A percentile compares a stretch with the other conserved stretches of the same genome.
Evolutionary conservation across 768 basidiomycete genomes (phyloP).

Genomic region (Mycena metata): DNA sequence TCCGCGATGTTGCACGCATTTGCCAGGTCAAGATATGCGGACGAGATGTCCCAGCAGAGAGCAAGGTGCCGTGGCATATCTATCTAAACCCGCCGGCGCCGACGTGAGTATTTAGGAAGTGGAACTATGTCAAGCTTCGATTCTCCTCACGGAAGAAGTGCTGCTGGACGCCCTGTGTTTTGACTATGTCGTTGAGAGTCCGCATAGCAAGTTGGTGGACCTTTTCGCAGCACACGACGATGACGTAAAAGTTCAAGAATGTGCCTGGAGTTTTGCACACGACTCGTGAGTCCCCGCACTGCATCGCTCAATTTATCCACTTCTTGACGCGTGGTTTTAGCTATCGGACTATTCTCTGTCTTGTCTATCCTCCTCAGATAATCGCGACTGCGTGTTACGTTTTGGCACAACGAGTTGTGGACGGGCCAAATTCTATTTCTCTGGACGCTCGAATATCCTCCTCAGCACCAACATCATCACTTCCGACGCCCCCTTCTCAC

Average conservation of each 20-base stretch:
- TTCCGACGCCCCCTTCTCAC: constrained; percentile 86
- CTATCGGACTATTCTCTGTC: constrained; percentile 83
- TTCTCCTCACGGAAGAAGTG: constrained; percentile 82
- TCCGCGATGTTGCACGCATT: constrained; percentile 86
- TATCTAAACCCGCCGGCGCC: background rate
- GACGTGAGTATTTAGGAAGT: constrained; percentile 69
- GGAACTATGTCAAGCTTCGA: constrained; percentile 75
- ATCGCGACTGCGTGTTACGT: constrained; percentile 85
- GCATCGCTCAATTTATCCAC: constrained; percentile 14
- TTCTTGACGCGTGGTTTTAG: constrained; percentile 52
- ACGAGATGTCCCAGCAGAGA: constrained; percentile 71
- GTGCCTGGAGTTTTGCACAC: constrained; percentile 88
- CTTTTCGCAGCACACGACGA: constrained; percentile 71
- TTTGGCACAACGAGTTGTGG: constrained; percentile 77
- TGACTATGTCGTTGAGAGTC: constrained; percentile 84
- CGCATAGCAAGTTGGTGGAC: constrained; percentile 82
- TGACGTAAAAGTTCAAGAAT: constrained; percentile 70
- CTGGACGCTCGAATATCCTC: constrained; percentile 81
- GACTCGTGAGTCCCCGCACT: constrained; percentile 77
- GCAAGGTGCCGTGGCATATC: constrained; percentile 60
- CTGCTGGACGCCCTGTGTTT: constrained; percentile 89
- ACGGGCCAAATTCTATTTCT: constrained; percentile 81
- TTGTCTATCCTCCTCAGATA: constrained; percentile 76
- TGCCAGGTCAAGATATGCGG: constrained; percentile 77
- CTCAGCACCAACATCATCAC: constrained; percentile 78